Evolutionary conservation across 176 grass and related monocot species (phyloP).

Genomic region (Bolboschoenus planiculmis): DNA sequence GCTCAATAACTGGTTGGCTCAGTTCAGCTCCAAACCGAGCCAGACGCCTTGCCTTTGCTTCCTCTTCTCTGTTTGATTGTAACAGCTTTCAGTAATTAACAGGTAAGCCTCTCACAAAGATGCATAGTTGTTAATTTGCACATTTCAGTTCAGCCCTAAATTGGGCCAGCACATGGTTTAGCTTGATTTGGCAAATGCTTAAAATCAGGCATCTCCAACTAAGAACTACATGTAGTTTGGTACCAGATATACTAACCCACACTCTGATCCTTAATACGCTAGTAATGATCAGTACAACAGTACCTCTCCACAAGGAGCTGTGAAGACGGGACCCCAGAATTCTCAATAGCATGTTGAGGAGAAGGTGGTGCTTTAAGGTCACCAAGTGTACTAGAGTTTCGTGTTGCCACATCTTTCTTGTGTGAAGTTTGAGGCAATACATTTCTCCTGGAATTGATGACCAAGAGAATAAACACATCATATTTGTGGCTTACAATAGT

Average conservation of each 20-base stretch:
- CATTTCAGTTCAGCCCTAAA: background rate
- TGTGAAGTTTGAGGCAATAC: background rate
- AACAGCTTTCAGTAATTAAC: background rate
- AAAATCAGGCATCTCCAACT: background rate
- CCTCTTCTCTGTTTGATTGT: slow-evolving; percentile 45
- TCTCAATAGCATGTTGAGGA: background rate
- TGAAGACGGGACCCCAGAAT: background rate
- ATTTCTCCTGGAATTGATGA: background rate
- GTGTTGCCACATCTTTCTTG: background rate
- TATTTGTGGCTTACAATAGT: background rate
- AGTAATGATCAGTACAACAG: background rate
- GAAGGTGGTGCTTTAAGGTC: background rate
- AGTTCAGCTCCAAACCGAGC: slow-evolving; percentile 75
- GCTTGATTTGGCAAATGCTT: background rate
- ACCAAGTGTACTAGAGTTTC: background rate
- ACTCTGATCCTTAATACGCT: background rate
- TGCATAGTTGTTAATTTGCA: slow-evolving; percentile 3
- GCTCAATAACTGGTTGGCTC: slow-evolving; percentile 49
- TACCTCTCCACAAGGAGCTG: background rate
- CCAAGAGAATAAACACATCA: background rate
- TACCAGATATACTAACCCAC: background rate
- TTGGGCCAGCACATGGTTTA: background rate
- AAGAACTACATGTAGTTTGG: background rate
- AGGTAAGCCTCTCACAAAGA: background rate
- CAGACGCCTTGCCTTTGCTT: slow-evolving; percentile 78